A percentile compares a stretch with the other conserved stretches of the same genome.
Evolutionary conservation across 345 rosid species (phyloP).

Genomic region (Punica granatum): DNA sequence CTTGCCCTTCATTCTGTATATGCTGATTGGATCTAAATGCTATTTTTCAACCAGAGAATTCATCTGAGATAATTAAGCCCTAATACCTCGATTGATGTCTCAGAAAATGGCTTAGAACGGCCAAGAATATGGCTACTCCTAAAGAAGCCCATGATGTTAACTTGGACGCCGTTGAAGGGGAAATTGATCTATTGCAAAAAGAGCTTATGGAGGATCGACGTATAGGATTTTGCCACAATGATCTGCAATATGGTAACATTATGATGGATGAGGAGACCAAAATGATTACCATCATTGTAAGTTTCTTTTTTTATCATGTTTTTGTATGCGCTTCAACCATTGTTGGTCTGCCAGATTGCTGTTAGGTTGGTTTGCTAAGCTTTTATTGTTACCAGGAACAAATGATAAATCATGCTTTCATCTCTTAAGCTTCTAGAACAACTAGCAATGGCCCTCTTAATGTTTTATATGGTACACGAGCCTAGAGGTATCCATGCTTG

Average conservation of each 20-base stretch:
- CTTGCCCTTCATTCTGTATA: slow-evolving; percentile 1
- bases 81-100: slow-evolving; percentile 1
- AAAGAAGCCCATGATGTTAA: slow-evolving; percentile 60
- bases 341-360: background rate
- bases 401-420: background rate
- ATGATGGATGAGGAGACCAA: slow-evolving; percentile 85
- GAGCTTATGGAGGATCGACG: slow-evolving; percentile 34
- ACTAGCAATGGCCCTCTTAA: background rate
- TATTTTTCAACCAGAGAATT: background rate
- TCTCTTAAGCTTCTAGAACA: background rate
- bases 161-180: slow-evolving; percentile 51
- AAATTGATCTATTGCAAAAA: slow-evolving; percentile 51
- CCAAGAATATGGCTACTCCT: slow-evolving; percentile 50
- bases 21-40: background rate
- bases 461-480: background rate
- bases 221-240: slow-evolving; percentile 86
- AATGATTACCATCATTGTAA: slow-evolving; percentile 81
- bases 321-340: background rate
- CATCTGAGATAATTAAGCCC: background rate
- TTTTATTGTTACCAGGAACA: background rate
- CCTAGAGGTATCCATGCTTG: background rate
- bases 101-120: slow-evolving; percentile 67
- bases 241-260: slow-evolving; percentile 93
- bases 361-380: background rate
- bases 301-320: slow-evolving; percentile 17